These are phyloP conservation scores for Saposhnikovia divaricata DNA, from an alignment of 129 eudicot species.

Conservation along the genomic window DNA sequence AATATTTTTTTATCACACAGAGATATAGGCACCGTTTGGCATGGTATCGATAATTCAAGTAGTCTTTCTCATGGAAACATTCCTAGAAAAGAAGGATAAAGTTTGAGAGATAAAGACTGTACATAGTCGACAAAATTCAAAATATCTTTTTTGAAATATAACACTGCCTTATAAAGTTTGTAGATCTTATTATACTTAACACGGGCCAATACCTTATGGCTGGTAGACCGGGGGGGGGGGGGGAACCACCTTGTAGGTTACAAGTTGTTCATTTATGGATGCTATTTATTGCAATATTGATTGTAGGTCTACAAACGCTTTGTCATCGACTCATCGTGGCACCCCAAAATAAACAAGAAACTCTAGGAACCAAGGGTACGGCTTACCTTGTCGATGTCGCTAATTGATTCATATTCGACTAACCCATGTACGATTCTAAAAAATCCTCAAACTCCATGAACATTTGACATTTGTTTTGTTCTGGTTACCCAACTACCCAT, in stretches of 20 bases:
- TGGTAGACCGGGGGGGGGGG: neutral
- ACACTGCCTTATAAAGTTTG: neutral
- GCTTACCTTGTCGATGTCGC: neutral
- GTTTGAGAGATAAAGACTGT: neutral
- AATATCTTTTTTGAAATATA: neutral
- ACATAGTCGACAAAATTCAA: neutral
- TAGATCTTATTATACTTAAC: neutral
- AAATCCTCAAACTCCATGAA: neutral
- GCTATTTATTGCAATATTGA: neutral
- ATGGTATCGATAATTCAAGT: slow-evolving; percentile 83
- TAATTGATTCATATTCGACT: neutral
- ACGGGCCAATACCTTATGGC: neutral
- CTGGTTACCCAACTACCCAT: neutral
- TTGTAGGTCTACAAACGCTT: neutral
- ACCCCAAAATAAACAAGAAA: neutral
- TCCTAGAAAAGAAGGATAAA: slow-evolving; percentile 41
- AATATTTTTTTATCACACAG: slow-evolving; percentile 59
- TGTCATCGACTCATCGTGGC: neutral
- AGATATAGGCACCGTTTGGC: slow-evolving; percentile 92
- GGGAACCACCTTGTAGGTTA: neutral
- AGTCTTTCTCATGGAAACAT: slow-evolving; percentile 90
- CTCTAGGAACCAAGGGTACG: neutral
- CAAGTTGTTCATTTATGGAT: neutral
- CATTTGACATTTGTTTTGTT: neutral
- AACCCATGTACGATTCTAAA: neutral